These are phyloP conservation scores for Gentiana macrophylla DNA, from an alignment of 257 asterid species.

Conservation along the genomic window DNA sequence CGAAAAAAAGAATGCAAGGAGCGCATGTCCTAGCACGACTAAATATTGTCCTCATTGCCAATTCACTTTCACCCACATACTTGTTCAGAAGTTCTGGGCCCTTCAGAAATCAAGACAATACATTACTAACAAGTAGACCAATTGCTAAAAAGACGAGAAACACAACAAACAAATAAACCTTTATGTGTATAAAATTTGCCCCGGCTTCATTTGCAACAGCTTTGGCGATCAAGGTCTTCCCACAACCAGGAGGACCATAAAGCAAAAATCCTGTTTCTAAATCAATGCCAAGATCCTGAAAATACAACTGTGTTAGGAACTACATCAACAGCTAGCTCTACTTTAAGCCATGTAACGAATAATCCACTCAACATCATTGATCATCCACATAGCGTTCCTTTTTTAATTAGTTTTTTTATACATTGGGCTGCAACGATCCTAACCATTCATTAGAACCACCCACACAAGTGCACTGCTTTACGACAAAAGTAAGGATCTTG, in stretches of 20 bases:
- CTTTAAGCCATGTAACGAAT: neutral
- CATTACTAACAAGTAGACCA: constrained; percentile 6
- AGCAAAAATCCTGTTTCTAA: constrained; percentile 79
- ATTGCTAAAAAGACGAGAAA: neutral
- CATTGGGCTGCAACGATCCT: too few species aligned
- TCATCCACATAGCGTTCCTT: too few species aligned
- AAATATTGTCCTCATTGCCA: constrained; percentile 66
- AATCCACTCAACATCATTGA: too few species aligned
- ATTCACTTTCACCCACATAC: constrained; percentile 94
- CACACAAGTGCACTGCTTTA: too few species aligned
- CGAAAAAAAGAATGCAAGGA: constrained; percentile 92
- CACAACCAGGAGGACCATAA: constrained; percentile 97
- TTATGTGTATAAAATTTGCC: constrained; percentile 81
- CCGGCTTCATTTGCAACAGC: constrained; percentile 96
- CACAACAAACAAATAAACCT: constrained; percentile 31
- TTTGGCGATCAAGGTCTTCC: constrained; percentile 90
- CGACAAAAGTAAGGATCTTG: too few species aligned
- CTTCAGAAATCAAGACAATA: constrained; percentile 26
- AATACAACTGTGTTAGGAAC: constrained; percentile 5
- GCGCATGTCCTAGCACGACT: constrained; percentile 85
- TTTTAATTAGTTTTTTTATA: too few species aligned
- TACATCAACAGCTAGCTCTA: neutral
- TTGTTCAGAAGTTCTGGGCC: constrained; percentile 88
- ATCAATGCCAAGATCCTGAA: constrained; percentile 56
- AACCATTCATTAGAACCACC: too few species aligned